These are phyloP conservation scores for Amoebophrya sp. DNA, from an alignment of 169 alveolate species.

Conservation along the genomic window DNA sequence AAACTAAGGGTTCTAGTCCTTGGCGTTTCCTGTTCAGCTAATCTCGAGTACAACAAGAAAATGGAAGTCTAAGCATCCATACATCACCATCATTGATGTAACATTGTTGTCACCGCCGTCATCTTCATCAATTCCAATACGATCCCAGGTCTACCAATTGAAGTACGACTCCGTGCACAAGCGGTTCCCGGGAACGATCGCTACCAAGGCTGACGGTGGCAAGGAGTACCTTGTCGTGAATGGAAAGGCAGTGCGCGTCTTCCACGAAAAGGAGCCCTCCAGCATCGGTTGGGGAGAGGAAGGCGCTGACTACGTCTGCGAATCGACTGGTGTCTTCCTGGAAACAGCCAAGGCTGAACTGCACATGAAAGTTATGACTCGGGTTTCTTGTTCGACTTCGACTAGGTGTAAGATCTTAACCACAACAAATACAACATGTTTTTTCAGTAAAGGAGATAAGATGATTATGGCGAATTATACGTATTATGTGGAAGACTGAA, in stretches of 20 bases:
- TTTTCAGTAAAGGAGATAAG: no score
- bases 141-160: conserved; percentile 71
- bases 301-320: conserved; percentile 91
- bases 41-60: neutral
- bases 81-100: no score
- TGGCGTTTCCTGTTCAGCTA: neutral
- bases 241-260: conserved; percentile 68
- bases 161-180: conserved; percentile 97
- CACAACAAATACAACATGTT: no score
- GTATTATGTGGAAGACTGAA: no score
- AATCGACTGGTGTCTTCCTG: conserved; percentile 95
- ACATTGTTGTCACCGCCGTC: no score
- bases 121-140: neutral
- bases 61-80: no score
- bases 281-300: conserved; percentile 93
- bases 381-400: no score
- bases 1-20: neutral
- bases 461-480: no score
- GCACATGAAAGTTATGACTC: conserved; percentile 93
- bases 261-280: conserved; percentile 88
- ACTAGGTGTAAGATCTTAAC: no score
- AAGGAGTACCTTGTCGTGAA: conserved; percentile 71
- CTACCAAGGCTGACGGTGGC: conserved; percentile 64
- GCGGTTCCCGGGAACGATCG: conserved; percentile 58
- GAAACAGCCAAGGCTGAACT: conserved; percentile 82